A percentile compares a stretch with the other conserved stretches of the same genome.
phyloP scores from a whole-genome alignment of 192 early-diverging fungal species.

The Entophlyctis helioformis region DNA sequence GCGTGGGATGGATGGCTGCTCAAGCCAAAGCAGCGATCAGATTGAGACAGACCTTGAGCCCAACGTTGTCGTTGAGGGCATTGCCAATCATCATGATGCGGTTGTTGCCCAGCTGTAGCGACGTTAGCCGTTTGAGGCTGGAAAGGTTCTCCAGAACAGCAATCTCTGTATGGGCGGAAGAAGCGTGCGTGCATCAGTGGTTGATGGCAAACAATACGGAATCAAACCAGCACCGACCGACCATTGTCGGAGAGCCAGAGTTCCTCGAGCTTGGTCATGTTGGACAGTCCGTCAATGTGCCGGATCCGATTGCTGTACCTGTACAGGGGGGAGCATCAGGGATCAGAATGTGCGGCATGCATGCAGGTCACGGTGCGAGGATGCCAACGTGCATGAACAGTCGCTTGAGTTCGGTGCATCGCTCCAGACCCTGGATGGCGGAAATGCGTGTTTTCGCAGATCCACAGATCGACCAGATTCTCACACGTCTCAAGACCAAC shows the following conservation, averaged over 20 bases:
- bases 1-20: too few relatives aligned
- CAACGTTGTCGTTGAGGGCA: conserved; percentile 25
- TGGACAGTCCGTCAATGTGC: conserved; percentile 35
- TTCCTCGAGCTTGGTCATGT: conserved; percentile 25
- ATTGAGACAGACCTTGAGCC: conserved; percentile 6
- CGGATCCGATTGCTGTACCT: conserved; percentile 41
- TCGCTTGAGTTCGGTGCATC: conserved; percentile 17
- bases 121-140: conserved; percentile 11
- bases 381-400: conserved; percentile 47
- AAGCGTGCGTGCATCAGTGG: conserved; percentile 1
- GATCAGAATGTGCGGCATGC: too few relatives aligned
- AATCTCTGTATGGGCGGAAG: conserved; percentile 16
- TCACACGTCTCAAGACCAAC: conserved; percentile 23
- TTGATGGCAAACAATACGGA: conserved; percentile 3
- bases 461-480: conserved; percentile 37
- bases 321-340: neutral
- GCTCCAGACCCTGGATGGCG: conserved; percentile 26
- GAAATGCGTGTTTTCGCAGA: conserved; percentile 40
- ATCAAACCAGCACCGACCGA: conserved; percentile 4
- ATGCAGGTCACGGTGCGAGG: too few relatives aligned
- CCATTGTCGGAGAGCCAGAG: conserved; percentile 47
- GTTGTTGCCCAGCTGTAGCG: conserved; percentile 36
- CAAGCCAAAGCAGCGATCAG: too few relatives aligned
- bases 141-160: conserved; percentile 26
- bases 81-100: conserved; percentile 26